Percentiles rank a stretch among this genome's conserved stretches.
phyloP scores from a whole-genome alignment of 2,329 filamentous ascomycete genomes.

The Aspergillus sp. region DNA sequence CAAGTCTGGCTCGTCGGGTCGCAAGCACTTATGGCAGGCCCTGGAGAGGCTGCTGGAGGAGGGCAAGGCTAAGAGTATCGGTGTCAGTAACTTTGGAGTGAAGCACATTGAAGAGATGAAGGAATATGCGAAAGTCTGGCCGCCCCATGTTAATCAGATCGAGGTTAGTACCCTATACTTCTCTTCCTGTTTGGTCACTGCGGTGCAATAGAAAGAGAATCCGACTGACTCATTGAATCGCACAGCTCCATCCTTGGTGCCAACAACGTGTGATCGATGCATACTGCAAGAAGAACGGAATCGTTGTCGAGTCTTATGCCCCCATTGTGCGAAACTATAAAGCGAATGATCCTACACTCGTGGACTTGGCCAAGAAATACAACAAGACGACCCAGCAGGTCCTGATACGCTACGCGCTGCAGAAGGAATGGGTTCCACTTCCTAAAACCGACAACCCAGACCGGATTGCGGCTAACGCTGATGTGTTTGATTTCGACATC shows the following conservation, averaged over 20 bases:
- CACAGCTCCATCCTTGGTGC: slow-evolving; percentile 70
- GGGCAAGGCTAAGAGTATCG: slow-evolving; percentile 65
- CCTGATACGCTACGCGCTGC: slow-evolving; percentile 76
- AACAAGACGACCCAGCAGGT: slow-evolving; percentile 74
- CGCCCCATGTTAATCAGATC: slow-evolving; percentile 73
- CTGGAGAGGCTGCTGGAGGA: slow-evolving; percentile 63
- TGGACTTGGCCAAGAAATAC: slow-evolving; percentile 69
- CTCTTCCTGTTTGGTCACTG: not conserved
- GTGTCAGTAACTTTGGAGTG: slow-evolving; percentile 72
- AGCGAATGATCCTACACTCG: slow-evolving; percentile 67
- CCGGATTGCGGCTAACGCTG: slow-evolving; percentile 66
- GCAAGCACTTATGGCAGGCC: slow-evolving; percentile 66
- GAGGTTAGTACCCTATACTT: slow-evolving; percentile 55
- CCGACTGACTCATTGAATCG: slow-evolving; percentile 17
- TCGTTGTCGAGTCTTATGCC: slow-evolving; percentile 57
- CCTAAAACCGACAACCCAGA: slow-evolving; percentile 72
- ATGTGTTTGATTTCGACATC: slow-evolving; percentile 64
- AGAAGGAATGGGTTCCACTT: slow-evolving; percentile 73
- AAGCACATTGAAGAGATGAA: slow-evolving; percentile 70
- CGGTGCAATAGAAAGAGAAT: slow-evolving; percentile 13
- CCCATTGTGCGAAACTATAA: slow-evolving; percentile 67
- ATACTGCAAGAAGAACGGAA: slow-evolving; percentile 56
- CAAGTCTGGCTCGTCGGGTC: slow-evolving; percentile 54
- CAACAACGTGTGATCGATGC: slow-evolving; percentile 63
- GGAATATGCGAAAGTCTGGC: slow-evolving; percentile 64